Evolutionary conservation across 1,139 yeast genomes (phyloP), one percentile per base, ranked within the genome.

Genomic region (Yamadazyma friedrichii): DNA sequence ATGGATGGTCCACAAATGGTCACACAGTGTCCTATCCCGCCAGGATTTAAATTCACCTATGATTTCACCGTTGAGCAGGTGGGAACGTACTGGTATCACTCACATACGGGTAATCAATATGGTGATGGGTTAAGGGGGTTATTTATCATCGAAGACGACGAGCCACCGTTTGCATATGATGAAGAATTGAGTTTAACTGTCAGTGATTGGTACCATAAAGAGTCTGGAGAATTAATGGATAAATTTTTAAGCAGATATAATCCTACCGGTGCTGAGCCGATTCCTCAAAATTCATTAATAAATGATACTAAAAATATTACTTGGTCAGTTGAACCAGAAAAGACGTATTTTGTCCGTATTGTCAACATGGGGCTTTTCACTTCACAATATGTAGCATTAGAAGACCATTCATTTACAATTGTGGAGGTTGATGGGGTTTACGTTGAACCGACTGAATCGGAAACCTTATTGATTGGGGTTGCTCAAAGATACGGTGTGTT

Each of bases 221-320:
- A 70, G 40, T 71, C 83, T 35, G 73, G 73, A 36, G 74, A 58
- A 15, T 70, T 89, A 51, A 65, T 74, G 47, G 63, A 73, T 11
- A 52, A 56, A 15, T 89, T 89, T 66, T 59, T 88, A 67, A 77
- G 70, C 50, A 64, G 84, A 48, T 84, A 76, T 67, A 91, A 91
- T 64, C 98, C 98, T 35, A 87, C 96, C 5, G 98, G 98, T 49
- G 96, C 97, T 28, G 98, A 91, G 64, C 98, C 98, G 33, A 80
- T 91, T 52, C 98, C 98, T 2, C 82, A 84, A 54, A 82, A 81
- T 58, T 59, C 85, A 51, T 68, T 88, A 54, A 75, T 88, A 63
- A 89, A 91, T 67, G 88, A 89, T 57, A 80, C 94, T 6, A 78
- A 73, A 58, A 84, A 85, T 61, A 69, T 70, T 44, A 78, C 88